Evolutionary conservation across 2,329 filamentous ascomycete genomes (phyloP).

Genomic region (Sclerotinia minor): DNA sequence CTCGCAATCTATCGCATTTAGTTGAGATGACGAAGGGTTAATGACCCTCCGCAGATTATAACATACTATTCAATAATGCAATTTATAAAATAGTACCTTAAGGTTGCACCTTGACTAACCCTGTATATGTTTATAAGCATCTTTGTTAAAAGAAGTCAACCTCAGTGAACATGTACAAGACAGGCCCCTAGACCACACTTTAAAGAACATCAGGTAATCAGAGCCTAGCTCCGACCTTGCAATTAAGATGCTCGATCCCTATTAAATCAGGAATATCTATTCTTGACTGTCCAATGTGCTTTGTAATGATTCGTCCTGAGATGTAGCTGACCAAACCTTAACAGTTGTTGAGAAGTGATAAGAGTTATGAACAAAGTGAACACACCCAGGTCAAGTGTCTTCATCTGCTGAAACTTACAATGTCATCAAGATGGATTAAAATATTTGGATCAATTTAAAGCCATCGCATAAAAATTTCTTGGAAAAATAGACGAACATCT

Average conservation of each 20-base stretch:
- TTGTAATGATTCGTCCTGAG: too few relatives aligned
- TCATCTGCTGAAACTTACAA: background rate
- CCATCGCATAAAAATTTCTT: background rate
- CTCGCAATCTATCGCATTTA: background rate
- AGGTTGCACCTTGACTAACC: background rate
- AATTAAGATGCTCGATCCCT: background rate
- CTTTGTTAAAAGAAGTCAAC: background rate
- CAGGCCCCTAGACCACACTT: background rate
- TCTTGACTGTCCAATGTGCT: too few relatives aligned
- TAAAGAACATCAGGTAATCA: background rate
- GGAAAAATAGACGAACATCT: background rate
- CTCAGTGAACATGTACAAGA: background rate
- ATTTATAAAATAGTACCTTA: background rate
- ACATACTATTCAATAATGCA: background rate
- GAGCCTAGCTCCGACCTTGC: background rate
- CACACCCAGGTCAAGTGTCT: too few relatives aligned
- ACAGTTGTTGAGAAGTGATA: background rate
- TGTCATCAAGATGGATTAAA: background rate
- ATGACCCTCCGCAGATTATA: background rate
- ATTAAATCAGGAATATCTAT: background rate
- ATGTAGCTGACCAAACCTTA: background rate
- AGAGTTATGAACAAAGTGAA: too few relatives aligned
- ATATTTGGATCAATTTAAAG: background rate
- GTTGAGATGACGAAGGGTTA: background rate
- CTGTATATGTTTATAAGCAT: background rate